phyloP scores from a whole-genome alignment of 2,329 filamentous ascomycete species.

The Septoria petroselini region DNA sequence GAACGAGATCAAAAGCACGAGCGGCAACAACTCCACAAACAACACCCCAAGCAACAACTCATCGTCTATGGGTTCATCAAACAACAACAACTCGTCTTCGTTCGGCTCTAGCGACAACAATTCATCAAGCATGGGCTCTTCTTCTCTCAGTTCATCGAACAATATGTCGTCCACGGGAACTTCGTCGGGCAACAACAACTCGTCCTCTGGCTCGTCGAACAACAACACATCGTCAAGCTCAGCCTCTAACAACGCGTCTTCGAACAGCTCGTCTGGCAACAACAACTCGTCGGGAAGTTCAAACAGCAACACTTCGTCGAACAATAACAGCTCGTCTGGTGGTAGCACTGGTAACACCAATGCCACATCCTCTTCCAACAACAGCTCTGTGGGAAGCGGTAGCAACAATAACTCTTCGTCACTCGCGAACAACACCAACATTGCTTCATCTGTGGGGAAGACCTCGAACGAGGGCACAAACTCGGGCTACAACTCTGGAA shows the following conservation, averaged over 20 bases:
- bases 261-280: not conserved
- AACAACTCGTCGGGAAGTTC: conserved; percentile 9
- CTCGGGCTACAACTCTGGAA: conserved; percentile 11
- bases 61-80: not conserved
- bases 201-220: conserved; percentile 14
- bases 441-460: conserved; percentile 1
- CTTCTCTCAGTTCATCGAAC: conserved; percentile 7
- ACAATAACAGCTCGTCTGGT: conserved; percentile 8
- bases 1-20: conserved; percentile 10
- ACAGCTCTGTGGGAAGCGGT: conserved; percentile 1
- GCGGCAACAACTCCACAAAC: conserved; percentile 12
- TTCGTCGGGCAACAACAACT: conserved; percentile 8
- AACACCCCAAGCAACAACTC: conserved; percentile 11
- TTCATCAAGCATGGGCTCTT: conserved; percentile 5
- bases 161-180: conserved; percentile 1
- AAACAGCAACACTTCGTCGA: conserved; percentile 5
- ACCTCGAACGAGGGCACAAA: not conserved
- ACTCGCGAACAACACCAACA: conserved; percentile 4
- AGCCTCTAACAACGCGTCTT: too few species aligned
- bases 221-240: conserved; percentile 14
- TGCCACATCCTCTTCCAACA: conserved; percentile 2
- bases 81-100: conserved; percentile 12
- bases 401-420: conserved; percentile 7
- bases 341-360: conserved; percentile 7
- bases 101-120: conserved; percentile 5